A percentile compares a stretch with the other conserved stretches of the same genome.
Evolutionary conservation across 768 basidiomycete genomes (phyloP).

Genomic region (Coprinellus micaceus): DNA sequence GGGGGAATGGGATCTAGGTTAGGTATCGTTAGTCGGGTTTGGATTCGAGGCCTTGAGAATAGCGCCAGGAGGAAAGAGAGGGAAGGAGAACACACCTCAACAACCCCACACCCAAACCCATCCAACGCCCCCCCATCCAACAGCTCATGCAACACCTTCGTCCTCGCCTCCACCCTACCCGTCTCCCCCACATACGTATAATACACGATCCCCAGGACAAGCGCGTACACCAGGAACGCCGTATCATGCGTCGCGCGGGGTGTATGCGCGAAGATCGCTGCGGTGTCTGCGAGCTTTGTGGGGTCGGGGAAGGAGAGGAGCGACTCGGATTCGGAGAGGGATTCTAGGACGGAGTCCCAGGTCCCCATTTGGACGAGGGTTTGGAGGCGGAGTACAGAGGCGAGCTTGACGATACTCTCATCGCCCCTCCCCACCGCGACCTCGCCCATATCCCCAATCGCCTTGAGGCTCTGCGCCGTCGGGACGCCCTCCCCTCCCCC

Average conservation of each 20-base stretch:
- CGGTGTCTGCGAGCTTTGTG: background rate
- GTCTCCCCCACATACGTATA: constrained; percentile 58
- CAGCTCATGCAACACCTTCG: constrained; percentile 60
- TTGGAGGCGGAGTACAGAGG: constrained; percentile 54
- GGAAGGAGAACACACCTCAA: constrained; percentile 22
- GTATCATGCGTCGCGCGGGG: constrained; percentile 22
- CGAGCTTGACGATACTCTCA: constrained; percentile 43
- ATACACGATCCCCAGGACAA: constrained; percentile 59
- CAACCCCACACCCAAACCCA: constrained; percentile 34
- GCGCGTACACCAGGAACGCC: constrained; percentile 48
- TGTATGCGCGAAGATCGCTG: constrained; percentile 5
- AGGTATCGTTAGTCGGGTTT: too few species aligned
- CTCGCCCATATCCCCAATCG: constrained; percentile 32
- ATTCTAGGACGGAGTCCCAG: constrained; percentile 50
- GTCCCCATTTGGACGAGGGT: constrained; percentile 50
- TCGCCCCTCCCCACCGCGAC: constrained; percentile 30
- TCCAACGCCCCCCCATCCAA: constrained; percentile 56
- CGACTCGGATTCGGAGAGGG: constrained; percentile 47
- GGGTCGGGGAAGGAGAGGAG: constrained; percentile 33
- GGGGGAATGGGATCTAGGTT: constrained; percentile 32
- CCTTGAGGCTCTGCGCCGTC: constrained; percentile 26
- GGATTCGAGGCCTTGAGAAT: too few species aligned
- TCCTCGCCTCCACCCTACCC: constrained; percentile 42
- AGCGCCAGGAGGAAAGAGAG: too few species aligned
- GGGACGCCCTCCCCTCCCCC: too few species aligned